These are phyloP conservation scores for Neurospora sp. DNA, from an alignment of 495 filamentous ascomycete species.

Conservation along the genomic window DNA sequence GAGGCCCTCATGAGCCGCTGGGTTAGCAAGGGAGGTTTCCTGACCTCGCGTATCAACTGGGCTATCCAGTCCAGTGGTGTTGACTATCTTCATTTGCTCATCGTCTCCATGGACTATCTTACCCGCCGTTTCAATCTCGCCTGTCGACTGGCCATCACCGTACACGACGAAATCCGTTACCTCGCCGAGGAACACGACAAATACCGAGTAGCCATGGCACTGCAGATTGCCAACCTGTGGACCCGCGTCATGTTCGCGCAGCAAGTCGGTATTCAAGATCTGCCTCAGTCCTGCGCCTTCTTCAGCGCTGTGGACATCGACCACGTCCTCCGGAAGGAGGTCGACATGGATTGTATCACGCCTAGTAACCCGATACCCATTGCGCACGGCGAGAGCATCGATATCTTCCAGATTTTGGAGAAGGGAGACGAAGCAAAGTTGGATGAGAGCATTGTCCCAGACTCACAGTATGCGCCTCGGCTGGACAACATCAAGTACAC, in stretches of 20 bases:
- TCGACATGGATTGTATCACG: conserved; percentile 94
- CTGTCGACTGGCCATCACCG: conserved; percentile 82
- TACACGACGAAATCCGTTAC: conserved; percentile 97
- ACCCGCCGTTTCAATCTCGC: conserved; percentile 74
- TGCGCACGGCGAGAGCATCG: conserved; percentile 73
- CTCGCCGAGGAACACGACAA: conserved; percentile 77
- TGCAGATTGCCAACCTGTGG: conserved; percentile 94
- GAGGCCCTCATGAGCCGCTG: conserved; percentile 84
- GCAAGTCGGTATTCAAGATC: conserved; percentile 90
- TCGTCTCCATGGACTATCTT: conserved; percentile 91
- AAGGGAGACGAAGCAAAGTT: conserved; percentile 52
- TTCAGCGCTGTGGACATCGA: conserved; percentile 96
- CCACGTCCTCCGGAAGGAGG: conserved; percentile 87
- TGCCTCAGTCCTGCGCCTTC: conserved; percentile 88
- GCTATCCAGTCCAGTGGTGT: conserved; percentile 96
- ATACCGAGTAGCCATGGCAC: conserved; percentile 79
- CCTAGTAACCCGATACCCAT: conserved; percentile 75
- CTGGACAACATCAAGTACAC: conserved; percentile 55
- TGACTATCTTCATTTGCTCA: conserved; percentile 92
- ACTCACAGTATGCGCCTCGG: conserved; percentile 30
- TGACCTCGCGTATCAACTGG: conserved; percentile 98
- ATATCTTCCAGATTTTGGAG: conserved; percentile 63
- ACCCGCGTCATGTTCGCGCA: conserved; percentile 94
- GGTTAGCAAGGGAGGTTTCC: conserved; percentile 81
- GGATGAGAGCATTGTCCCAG: conserved; percentile 50